Percentiles rank a stretch among this genome's conserved stretches.
These are phyloP conservation scores for Aegilops tauschii DNA, from an alignment of 176 grass and related monocot species.

Conservation along the genomic window DNA sequence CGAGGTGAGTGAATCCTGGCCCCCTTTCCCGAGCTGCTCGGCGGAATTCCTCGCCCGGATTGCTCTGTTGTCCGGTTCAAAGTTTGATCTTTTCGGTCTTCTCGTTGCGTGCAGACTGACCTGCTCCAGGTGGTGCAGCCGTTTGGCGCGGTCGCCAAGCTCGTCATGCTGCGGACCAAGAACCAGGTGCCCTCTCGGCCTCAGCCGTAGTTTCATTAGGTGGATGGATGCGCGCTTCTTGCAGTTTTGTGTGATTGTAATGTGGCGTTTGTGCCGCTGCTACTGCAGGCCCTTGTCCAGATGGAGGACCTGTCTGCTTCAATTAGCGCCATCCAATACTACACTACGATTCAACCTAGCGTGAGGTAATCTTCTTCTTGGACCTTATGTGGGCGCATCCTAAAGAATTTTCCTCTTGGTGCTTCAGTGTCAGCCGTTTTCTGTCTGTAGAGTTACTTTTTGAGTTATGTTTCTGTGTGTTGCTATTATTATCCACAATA, in stretches of 20 bases:
- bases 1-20: slow-evolving; percentile 46
- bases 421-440: neutral
- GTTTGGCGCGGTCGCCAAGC: slow-evolving; percentile 72
- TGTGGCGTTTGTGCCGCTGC: neutral
- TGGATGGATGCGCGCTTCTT: neutral
- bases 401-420: neutral
- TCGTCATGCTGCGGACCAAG: slow-evolving; percentile 95
- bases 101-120: slow-evolving; percentile 53
- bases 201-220: neutral
- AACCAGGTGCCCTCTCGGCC: slow-evolving; percentile 59
- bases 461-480: neutral
- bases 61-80: neutral
- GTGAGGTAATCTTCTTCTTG: slow-evolving; percentile 59
- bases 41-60: neutral
- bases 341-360: slow-evolving; percentile 81
- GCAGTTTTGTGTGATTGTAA: neutral
- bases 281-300: slow-evolving; percentile 77
- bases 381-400: neutral
- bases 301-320: slow-evolving; percentile 85
- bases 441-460: neutral
- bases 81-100: neutral
- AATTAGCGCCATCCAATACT: slow-evolving; percentile 77
- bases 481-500: neutral
- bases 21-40: neutral
- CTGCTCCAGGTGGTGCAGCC: slow-evolving; percentile 96